Conservation (phyloP, 202 grass and related monocot genomes). For the Eragrostis tef region DNA sequence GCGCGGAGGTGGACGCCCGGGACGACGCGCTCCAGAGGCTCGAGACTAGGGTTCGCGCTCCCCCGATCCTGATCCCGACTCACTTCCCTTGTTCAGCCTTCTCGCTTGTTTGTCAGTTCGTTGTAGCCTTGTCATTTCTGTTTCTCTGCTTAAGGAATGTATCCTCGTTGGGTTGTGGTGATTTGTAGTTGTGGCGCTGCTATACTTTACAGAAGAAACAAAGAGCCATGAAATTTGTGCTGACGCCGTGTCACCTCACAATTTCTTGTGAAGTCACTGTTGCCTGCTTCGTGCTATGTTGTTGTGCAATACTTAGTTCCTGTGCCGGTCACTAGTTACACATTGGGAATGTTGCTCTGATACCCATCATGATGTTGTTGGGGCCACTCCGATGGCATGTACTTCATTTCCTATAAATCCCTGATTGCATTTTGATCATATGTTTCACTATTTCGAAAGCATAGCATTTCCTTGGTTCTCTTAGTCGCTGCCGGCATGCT, state of each 20-base stretch:
- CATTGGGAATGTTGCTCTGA: neutral
- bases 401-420: neutral
- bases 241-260: neutral
- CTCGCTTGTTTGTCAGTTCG: neutral
- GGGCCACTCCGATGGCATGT: neutral
- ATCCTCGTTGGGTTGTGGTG: neutral
- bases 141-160: neutral
- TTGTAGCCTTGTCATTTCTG: neutral
- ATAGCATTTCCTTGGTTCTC: neutral
- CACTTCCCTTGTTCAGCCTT: neutral
- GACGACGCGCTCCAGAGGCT: constrained; percentile 57
- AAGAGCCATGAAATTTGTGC: neutral
- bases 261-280: neutral
- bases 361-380: constrained; percentile 3
- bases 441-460: neutral
- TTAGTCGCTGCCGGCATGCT: neutral
- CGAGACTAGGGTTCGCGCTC: constrained; percentile 61
- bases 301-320: neutral
- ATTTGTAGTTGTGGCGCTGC: neutral
- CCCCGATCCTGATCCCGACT: neutral
- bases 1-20: constrained; percentile 52
- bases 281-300: neutral
- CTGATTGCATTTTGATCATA: neutral
- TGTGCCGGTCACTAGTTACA: neutral
- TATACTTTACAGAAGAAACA: neutral